A percentile compares a stretch with the other conserved stretches of the same genome.
These are phyloP conservation scores for Chaetomium olivaceum DNA, from an alignment of 2,329 filamentous ascomycete genomes.

Conservation along the genomic window DNA sequence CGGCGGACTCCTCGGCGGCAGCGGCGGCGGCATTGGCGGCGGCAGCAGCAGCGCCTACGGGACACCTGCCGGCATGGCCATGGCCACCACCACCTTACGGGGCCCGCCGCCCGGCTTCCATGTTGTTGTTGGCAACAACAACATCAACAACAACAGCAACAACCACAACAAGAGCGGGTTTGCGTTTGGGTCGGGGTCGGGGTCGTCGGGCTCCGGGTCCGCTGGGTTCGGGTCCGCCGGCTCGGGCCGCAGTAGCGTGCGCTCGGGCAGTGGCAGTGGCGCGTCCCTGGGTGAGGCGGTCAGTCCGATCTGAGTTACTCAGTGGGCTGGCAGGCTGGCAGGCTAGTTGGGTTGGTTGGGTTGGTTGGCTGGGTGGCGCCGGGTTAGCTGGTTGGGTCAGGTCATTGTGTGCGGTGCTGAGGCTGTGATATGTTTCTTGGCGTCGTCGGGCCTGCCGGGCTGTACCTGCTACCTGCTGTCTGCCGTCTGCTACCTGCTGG, in stretches of 20 bases:
- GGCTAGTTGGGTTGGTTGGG: neutral
- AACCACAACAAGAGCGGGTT: no score
- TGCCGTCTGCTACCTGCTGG: neutral
- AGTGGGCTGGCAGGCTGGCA: no score
- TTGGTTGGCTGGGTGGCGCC: no score
- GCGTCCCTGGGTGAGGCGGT: constrained; percentile 53
- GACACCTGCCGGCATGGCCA: constrained; percentile 13
- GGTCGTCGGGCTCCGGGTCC: constrained; percentile 11
- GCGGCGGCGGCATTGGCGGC: neutral
- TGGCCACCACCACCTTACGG: constrained; percentile 21
- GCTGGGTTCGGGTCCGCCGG: no score
- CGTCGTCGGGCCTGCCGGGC: neutral
- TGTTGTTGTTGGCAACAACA: no score
- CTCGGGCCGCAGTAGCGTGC: constrained; percentile 26
- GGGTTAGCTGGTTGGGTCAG: neutral
- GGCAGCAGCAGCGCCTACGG: constrained; percentile 7
- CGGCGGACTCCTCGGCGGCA: constrained; percentile 16
- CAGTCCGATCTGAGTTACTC: constrained; percentile 44
- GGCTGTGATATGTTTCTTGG: neutral
- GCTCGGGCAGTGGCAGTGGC: constrained; percentile 49
- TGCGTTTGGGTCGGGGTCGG: constrained; percentile 35
- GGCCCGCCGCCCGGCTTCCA: constrained; percentile 32
- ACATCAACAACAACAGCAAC: no score
- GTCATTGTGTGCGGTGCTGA: neutral
- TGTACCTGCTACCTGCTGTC: no score